Base-by-base conservation (phyloP, 2,329 filamentous ascomycete species). In the Fusarium siculi region DNA sequence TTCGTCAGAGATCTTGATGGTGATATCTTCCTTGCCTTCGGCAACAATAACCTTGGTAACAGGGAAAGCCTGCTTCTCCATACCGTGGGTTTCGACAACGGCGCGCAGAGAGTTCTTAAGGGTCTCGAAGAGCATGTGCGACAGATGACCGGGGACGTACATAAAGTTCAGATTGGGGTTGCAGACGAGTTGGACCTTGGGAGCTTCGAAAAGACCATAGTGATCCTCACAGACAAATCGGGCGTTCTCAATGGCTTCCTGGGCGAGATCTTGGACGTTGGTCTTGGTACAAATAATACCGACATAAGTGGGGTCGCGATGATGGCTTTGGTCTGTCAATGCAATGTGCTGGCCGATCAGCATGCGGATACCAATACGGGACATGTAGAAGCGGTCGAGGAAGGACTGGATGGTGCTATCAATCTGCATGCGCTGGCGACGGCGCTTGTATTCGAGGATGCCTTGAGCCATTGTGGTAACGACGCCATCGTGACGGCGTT, bases 361-460 rank as follows among this genome's bases (percentile, higher is more conserved):
- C 96, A 99, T 99, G 77, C 96, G 93, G 77, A 99, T 99, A 74
- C 96, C 96, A 79, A 99, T 99, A 72, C 96, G 94, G 49, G 95
- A 98, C 96, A 99, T 99, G 87, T 99, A 99, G 84, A 99, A 99
- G 67, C 96, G 93, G 84, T 99, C 96, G 74, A 99, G 90, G 86
- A 99, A 99, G 62, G 94, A 92, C 82, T 99, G 96, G 67, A 99
- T 98, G 77, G 95, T 97, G 81, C 95, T 92, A 84, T 98, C 96
- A 79, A 99, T 99, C 81, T 98, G 96, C 92, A 98, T 96, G 60
- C 96, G 91, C 87, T 99, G 96, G 70, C 95, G 91, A 81, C 93
- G 96, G 63, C 96, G 93, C 86, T 99, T 99, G 88, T 97, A 99
- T 84, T 99, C 96, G 66, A 98, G 89, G 75, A 99, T 98, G 68